Base-by-base conservation (phyloP, 257 asterid genomes). In the Marsdenia floribunda region DNA sequence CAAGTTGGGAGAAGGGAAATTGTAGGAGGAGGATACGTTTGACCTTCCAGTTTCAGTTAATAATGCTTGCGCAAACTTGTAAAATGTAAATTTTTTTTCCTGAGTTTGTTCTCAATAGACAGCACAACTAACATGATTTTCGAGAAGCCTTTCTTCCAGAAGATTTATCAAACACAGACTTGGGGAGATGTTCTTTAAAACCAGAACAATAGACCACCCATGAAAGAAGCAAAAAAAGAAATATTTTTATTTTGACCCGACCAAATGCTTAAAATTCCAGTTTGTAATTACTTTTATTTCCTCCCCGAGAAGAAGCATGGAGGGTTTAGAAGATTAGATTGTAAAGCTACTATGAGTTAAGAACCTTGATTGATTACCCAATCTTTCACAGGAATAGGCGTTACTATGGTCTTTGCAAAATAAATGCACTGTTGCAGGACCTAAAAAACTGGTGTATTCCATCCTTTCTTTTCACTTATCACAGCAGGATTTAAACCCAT, bases 11-110 rank as follows among this genome's bases (percentile, higher is more conserved):
- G 5, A 47, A 38, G 74, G 35, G 66, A 57, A 76, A 40, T 77
- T 77, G 76, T 77, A 52, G 33, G 69, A 71, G 60, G 70, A 69
- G n/a, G 75, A 59, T 42, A 44, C 52, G 29, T 37, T 16, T 76
- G 8, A 19, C 21, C 33, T 76, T 76, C 67, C 65, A 52, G 46
- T 52, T 71, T 44, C 8, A 44, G 47, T 29, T 29, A 44, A 38
- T 71, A 24, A 77, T 38, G 68, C 33, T 70, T 70, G 76, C 76
- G 57, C 72, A 71, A 70, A 54, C 58, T 33, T 24, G 10, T 5
- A 42, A 44, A 24, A 37, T 71, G 63, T 54, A 42, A 49, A 6
- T 44, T 38, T 38, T 38, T 38, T 58, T 76, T 66, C 1, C 1
- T 29, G 33, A 29, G 33, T 76, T 61, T 49, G 64, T 60, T 21